These are phyloP conservation scores for Golubevia sp. DNA, from an alignment of 1,284 basidiomycete species.

Conservation along the genomic window DNA sequence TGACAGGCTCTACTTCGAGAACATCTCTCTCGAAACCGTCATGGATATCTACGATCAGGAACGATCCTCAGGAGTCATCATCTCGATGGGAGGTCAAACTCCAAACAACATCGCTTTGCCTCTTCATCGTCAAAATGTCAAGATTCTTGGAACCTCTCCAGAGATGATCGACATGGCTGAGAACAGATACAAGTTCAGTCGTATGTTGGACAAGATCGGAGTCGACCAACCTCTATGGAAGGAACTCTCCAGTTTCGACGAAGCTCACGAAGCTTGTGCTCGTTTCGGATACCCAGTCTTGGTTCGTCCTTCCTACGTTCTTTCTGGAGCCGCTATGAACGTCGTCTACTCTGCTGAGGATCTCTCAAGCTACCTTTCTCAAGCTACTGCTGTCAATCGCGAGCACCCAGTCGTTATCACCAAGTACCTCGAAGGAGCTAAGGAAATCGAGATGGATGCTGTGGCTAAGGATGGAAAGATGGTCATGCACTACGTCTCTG, in stretches of 20 bases:
- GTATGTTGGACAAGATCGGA: constrained; percentile 92
- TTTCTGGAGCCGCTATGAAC: constrained; percentile 99
- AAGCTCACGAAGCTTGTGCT: constrained; percentile 69
- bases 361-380: constrained; percentile 85
- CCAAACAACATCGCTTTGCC: constrained; percentile 98
- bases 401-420: constrained; percentile 98
- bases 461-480: constrained; percentile 95
- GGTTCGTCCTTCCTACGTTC: constrained; percentile 94
- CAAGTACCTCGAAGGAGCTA: constrained; percentile 98
- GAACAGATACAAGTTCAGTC: constrained; percentile 99
- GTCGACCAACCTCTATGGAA: constrained; percentile 98
- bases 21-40: constrained; percentile 94
- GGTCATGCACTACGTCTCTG: constrained; percentile 99
- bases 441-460: constrained; percentile 99
- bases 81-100: constrained; percentile 98
- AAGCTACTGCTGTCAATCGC: constrained; percentile 94
- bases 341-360: constrained; percentile 93
- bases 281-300: constrained; percentile 83
- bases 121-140: constrained; percentile 91
- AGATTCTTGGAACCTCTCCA: constrained; percentile 96
- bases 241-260: constrained; percentile 88
- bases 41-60: constrained; percentile 96
- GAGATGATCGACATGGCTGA: constrained; percentile 99
- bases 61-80: constrained; percentile 83
- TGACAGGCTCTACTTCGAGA: constrained; percentile 97